Evolutionary conservation across 176 grass and related monocot genomes (phyloP), one percentile per base, ranked within the genome.

Genomic region (Thalia dealbata): DNA sequence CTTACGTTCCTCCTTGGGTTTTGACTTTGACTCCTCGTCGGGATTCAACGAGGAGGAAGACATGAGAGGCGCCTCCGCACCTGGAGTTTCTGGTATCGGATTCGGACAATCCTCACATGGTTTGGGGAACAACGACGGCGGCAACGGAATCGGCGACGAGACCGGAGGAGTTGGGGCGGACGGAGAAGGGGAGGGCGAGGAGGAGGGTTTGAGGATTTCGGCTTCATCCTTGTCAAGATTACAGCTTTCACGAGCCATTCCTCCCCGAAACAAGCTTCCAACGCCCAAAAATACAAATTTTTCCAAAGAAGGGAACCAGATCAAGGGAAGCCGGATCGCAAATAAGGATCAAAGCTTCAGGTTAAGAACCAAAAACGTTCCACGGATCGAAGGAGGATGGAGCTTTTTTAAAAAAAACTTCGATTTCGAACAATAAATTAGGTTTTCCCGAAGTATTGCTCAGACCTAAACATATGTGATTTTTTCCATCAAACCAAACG

Each of bases 191-290:
- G 70, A 52, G 23, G 70, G 30, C 10, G 70, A 52, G 30, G 70
- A 55, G 7, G 70, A 72, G 26, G 50, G 70, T 30, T 52, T 72
- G 25, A 72, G 70, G 70, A 72, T 72, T 46, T 55, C 70, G 26
- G 70, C 70, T 46, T 72, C 70, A 30, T 72, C 70, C 30, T 72
- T 72, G 48, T 72, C 50, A 72, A 72, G 70, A 29, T 72, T 72
- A 52, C 69, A 72, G 11, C 69, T 72, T 52, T 72, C 69, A 19
- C 46, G 46, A 30, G 69, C 70, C 70, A 72, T 72, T 72, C 44
- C 14, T 26, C 18, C 16, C 11, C 14, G 28, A 54, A 0, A 54
- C 18, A 11, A 52, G 4, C 50, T 52, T 3, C 3, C 6, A 41
- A 41, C 6, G 6, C 13, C 50, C 48, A 29, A 18, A 72, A 54